Evolutionary conservation across 1,284 basidiomycete genomes (phyloP), one percentile per base, ranked within the genome.

Genomic region (Apiotrichum montevideense): DNA sequence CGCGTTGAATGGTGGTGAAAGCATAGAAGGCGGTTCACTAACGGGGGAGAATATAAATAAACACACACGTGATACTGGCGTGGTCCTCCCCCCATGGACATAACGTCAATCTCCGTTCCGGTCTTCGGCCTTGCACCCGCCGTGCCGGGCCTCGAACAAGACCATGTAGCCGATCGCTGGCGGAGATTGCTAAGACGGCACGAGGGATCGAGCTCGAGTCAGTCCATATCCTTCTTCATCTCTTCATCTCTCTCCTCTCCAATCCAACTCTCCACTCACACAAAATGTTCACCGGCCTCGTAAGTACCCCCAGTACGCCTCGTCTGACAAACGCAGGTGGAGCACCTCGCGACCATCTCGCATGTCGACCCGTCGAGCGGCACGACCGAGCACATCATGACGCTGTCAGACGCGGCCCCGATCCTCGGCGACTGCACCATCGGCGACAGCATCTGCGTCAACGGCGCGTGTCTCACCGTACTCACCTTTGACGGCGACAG

Each of bases 401-500:
- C 84, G n/a, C 87, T 98, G 70, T 80, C 82, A 21, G 77, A 90
- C 55, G 81, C 86, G 2, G 83, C 80, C 0, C 79, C 84, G 7
- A 88, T 99, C 65, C 81, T 99, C 10, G 83, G 73, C n/a, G 95
- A 99, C 75, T 96, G 92, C 77, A 84, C 87, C 64, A 82, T 94
- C 55, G 95, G 96, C 10, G 96, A 98, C 78, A 94, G 90, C 49
- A 98, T 99, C 63, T 88, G 90, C 48, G 86, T 90, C 69, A 87
- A 88, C 66, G 87, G 87, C 14, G 82, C 82, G 33, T 90, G 95
- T 73, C 76, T 99, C 63, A 98, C 95, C 0, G 94, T 96, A 47
- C 94, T 88, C 5, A 84, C 85, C 63, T 96, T 95, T 66, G 75
- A 79, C 41, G 79, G 80, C 40, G 69, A 82, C 6, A 87, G 83